Evolutionary conservation across 805 yeast species (phyloP).

Genomic region (Candida boleticola): DNA sequence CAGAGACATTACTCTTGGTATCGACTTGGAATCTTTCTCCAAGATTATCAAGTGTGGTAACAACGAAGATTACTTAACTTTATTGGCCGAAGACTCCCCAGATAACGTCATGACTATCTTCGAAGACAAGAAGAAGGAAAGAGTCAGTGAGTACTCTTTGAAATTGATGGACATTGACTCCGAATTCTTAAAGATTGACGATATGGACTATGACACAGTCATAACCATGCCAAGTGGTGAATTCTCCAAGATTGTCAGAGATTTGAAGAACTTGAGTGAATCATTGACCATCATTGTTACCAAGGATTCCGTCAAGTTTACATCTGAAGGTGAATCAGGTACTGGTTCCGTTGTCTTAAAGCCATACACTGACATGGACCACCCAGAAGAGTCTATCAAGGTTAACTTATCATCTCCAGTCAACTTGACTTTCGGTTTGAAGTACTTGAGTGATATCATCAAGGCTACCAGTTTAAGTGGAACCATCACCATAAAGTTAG

Average conservation of each 20-base stretch:
- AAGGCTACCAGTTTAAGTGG: conserved; percentile 81
- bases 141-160: conserved; percentile 87
- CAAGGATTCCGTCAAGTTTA: conserved; percentile 87
- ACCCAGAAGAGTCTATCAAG: conserved; percentile 69
- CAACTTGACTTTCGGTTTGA: conserved; percentile 84
- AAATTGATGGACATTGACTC: conserved; percentile 96
- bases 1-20: conserved; percentile 85
- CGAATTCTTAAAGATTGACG: conserved; percentile 90
- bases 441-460: conserved; percentile 86
- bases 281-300: conserved; percentile 82
- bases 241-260: conserved; percentile 86
- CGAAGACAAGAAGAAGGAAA: conserved; percentile 87
- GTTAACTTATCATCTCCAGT: conserved; percentile 86
- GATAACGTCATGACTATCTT: conserved; percentile 77
- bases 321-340: conserved; percentile 90
- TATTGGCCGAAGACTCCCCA: conserved; percentile 87
- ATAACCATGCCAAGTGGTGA: conserved; percentile 85
- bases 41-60: conserved; percentile 91
- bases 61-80: conserved; percentile 81
- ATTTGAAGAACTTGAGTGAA: conserved; percentile 82
- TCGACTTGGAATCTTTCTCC: conserved; percentile 82
- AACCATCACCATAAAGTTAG: conserved; percentile 78
- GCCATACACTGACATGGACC: conserved; percentile 78
- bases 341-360: conserved; percentile 82
- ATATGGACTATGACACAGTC: conserved; percentile 84